phyloP scores from a whole-genome alignment of 2,329 filamentous ascomycete genomes.

The Aspergillus nomiae region DNA sequence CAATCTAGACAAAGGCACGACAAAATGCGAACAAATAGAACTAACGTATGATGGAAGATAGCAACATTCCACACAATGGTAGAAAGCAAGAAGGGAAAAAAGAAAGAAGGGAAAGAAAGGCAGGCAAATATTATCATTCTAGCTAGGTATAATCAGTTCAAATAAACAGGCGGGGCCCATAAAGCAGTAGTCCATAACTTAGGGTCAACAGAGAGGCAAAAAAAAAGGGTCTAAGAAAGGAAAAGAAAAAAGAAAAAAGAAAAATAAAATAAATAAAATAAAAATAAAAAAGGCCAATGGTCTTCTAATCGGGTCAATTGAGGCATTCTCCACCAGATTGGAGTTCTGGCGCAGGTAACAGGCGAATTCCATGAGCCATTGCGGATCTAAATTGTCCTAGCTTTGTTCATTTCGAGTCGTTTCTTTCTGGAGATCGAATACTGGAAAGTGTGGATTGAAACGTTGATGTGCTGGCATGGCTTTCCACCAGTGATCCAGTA shows the following conservation, averaged over 20 bases:
- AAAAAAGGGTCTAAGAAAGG: slow-evolving; percentile 8
- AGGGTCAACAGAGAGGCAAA: slow-evolving; percentile 8
- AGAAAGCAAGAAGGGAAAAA: slow-evolving; percentile 16
- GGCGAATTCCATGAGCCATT: slow-evolving; percentile 16
- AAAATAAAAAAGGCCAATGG: slow-evolving; percentile 14
- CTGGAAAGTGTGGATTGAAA: slow-evolving; percentile 26
- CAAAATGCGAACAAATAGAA: slow-evolving; percentile 14
- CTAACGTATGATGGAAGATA: slow-evolving; percentile 15
- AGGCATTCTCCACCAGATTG: slow-evolving; percentile 19
- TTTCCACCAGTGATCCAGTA: slow-evolving; percentile 77
- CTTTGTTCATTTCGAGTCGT: slow-evolving; percentile 17
- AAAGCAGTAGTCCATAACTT: slow-evolving; percentile 17
- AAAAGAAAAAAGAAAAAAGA: slow-evolving; percentile 13
- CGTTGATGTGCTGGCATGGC: slow-evolving; percentile 83
- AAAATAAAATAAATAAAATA: slow-evolving; percentile 15
- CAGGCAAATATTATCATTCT: slow-evolving; percentile 18
- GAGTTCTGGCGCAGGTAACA: slow-evolving; percentile 13
- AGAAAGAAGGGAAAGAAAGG: slow-evolving; percentile 13
- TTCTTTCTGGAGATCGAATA: slow-evolving; percentile 19
- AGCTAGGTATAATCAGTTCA: slow-evolving; percentile 31
- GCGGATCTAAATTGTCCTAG: slow-evolving; percentile 20
- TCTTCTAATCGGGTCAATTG: slow-evolving; percentile 22
- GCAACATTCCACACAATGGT: slow-evolving; percentile 15
- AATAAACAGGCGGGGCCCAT: slow-evolving; percentile 36
- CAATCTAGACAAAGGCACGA: slow-evolving; percentile 10